Evolutionary conservation across 2,329 filamentous ascomycete species (phyloP), one percentile per base, ranked within the genome.

Genomic region (Alternaria ventricosa): DNA sequence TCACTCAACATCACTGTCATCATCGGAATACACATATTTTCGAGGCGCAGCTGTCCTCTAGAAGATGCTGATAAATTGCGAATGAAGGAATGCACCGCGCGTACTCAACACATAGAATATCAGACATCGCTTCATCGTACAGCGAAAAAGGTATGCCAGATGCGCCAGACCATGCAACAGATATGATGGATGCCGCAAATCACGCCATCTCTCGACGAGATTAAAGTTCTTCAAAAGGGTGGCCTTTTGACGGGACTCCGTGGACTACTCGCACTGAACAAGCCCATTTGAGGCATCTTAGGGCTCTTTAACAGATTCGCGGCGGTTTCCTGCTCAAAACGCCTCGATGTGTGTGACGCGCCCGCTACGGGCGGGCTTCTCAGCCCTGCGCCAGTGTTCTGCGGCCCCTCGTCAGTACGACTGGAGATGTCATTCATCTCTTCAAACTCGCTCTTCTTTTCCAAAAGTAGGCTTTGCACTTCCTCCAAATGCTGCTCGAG

Each of bases 401-500:
- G 67, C 43, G 63, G 63, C 23, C 64, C 65, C 13, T 71, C 71
- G n/a, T 75, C 69, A 55, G 66, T 70, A 46, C 67, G 63, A 22
- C 65, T 71, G 8, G 71, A 72, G 13, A 60, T 53, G n/a, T 67
- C 61, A 43, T 68, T 62, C 44, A 58, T 66, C 41, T 73, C 71
- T 54, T 72, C 72, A 75, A 79, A 83, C 20, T 81, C 80, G 41
- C 73, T 74, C n/a, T 80, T 83, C 53, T 79, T 77, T 36, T 76
- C 66, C 28, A 80, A 70, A 33, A 89, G 80, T 70, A 82, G 80
- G 10, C 80, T 71, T 55, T 81, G 82, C 2, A 89, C 85, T 20
- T 85, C 80, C 2, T 82, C 75, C 62, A 83, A 80, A 73, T 89
- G 86, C 60, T 83, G 78, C 18, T 80, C 69, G 53, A 90, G 80